Base-by-base conservation (phyloP, 306 rosid genomes). In the Dryas drummondii region DNA sequence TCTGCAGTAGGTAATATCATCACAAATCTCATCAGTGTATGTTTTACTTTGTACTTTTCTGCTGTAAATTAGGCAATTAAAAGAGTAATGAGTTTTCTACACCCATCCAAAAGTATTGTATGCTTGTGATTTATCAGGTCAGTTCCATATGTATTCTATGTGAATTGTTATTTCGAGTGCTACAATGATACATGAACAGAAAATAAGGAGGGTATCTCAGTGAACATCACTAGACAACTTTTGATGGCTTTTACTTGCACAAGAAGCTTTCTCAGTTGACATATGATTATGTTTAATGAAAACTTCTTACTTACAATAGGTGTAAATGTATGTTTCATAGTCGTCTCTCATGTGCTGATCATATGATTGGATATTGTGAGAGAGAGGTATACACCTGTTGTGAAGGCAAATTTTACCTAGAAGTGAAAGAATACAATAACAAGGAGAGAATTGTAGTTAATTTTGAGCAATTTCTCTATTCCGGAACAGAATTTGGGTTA, bases 1-100 rank as follows among this genome's bases (percentile, higher is more conserved):
- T 87, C 85, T 94, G 91, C 91, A 83, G 72, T 94, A 90, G 72
- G 68, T 47, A 50, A 17, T 10, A 46, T 14, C 42, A 32, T 58
- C 37, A 41, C 11, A 62, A 15, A 10, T 16, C 27, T 26, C 47
- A 46, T 72, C 10, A 15, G 32, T 57, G 22, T 32, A 13, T 11
- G 76, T 4, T 32, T 32, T 26, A 0, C 63, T 59, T 47, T 15
- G 67, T 59, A 58, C 17, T 27, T 4, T 15, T 6, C 67, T 3
- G 16, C 16, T 58, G 44, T 46, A 9, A 46, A 46, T 5, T 58
- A 14, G 7, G 48, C 45, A n/a, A 47, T 46, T 47, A 22, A 15
- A 22, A 10, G 14, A 72, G 58, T 72, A 72, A 72, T 15, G 48
- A 56, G 47, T 22, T 22, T 55, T 19, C 7, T 19, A 58, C 32